Percentiles rank a stretch among this genome's conserved stretches.
phyloP scores from a whole-genome alignment of 345 rosid genomes.

The Boechera retrofracta region DNA sequence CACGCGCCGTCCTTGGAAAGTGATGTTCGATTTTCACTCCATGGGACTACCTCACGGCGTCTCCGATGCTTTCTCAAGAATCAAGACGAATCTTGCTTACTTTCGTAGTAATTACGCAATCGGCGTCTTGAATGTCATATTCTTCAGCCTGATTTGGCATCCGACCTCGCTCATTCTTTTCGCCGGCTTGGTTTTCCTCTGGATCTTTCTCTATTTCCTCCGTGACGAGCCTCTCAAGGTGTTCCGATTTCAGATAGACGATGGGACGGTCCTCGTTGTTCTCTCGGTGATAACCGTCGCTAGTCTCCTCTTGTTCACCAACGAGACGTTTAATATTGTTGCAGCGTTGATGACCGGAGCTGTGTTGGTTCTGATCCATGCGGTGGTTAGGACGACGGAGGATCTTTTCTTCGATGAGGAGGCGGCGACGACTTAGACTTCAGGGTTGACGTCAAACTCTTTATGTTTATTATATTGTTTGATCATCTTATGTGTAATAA shows the following conservation, averaged over 20 bases:
- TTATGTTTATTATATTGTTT: not conserved
- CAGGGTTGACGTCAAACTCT: constrained; percentile 35
- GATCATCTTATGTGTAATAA: not conserved
- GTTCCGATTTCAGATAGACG: constrained; percentile 58
- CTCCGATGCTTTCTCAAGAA: constrained; percentile 50
- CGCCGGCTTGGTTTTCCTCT: constrained; percentile 56
- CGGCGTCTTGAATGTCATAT: constrained; percentile 56
- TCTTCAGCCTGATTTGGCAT: constrained; percentile 69
- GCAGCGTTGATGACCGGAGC: constrained; percentile 60
- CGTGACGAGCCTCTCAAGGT: constrained; percentile 73
- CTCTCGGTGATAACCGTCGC: constrained; percentile 59
- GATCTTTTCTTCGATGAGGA: constrained; percentile 70
- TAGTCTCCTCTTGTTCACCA: constrained; percentile 59
- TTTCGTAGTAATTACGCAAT: constrained; percentile 76
- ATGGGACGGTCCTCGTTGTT: constrained; percentile 53
- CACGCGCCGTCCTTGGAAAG: constrained; percentile 70
- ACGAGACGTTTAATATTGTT: constrained; percentile 59
- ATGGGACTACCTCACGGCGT: constrained; percentile 51
- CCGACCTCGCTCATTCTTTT: constrained; percentile 81
- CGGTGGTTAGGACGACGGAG: constrained; percentile 70
- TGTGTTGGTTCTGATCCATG: constrained; percentile 63
- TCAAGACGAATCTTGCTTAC: constrained; percentile 53
- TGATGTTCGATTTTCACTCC: constrained; percentile 60
- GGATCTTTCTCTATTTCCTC: constrained; percentile 78
- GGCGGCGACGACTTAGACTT: constrained; percentile 40